A percentile compares a stretch with the other conserved stretches of the same genome.
Conservation (phyloP, 805 yeast species). For the Candida dendrica region DNA sequence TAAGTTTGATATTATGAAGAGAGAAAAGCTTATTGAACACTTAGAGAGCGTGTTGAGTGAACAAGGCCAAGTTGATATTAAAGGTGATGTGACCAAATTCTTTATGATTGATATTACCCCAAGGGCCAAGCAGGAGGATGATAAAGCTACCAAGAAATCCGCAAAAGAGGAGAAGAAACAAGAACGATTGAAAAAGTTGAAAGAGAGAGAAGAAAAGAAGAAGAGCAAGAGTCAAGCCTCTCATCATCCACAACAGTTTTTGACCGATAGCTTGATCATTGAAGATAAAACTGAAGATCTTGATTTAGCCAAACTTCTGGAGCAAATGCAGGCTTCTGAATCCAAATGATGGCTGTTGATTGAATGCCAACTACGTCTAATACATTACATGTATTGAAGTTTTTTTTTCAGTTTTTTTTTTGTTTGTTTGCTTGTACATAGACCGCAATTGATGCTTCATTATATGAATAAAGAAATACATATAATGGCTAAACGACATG, state of each 20-base stretch:
- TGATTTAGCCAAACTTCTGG: not conserved
- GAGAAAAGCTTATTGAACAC: constrained; percentile 25
- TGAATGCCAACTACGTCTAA: too few relatives aligned
- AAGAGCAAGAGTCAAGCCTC: constrained; percentile 17
- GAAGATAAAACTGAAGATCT: not conserved
- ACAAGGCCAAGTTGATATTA: constrained; percentile 16
- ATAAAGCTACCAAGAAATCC: constrained; percentile 5
- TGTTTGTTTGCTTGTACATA: too few relatives aligned
- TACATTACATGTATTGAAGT: too few relatives aligned
- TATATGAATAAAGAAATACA: too few relatives aligned
- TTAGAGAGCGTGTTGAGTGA: constrained; percentile 22
- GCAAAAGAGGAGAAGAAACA: constrained; percentile 10
- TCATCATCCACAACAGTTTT: not conserved
- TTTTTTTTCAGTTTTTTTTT: too few relatives aligned
- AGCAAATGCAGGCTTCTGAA: not conserved
- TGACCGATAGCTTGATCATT: not conserved
- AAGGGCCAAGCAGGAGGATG: constrained; percentile 15
- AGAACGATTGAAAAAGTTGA: constrained; percentile 16
- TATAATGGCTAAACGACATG: too few relatives aligned
- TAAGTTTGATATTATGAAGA: constrained; percentile 25
- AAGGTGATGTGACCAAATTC: constrained; percentile 23
- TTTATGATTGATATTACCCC: constrained; percentile 20
- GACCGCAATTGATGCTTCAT: too few relatives aligned
- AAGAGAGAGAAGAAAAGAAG: constrained; percentile 15
- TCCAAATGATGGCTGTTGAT: not conserved